A percentile compares a stretch with the other conserved stretches of the same genome.
Evolutionary conservation across 139 green algal species (phyloP).

Genomic region (Coelastrella sp.): DNA sequence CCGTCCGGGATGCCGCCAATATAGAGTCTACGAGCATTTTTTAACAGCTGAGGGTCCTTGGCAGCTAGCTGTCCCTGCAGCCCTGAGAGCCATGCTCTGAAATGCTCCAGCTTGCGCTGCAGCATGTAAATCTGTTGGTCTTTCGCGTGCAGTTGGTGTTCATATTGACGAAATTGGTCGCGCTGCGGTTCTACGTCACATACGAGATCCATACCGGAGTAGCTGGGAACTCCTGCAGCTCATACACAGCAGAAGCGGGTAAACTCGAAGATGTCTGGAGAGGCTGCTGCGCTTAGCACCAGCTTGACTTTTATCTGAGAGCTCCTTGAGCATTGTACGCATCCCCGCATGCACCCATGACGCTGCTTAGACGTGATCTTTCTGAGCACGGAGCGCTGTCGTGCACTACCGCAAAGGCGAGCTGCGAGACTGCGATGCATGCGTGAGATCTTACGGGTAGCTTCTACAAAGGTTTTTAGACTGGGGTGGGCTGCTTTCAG

Average conservation of each 20-base stretch:
- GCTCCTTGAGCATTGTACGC: too few relatives aligned
- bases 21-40: constrained; percentile 81
- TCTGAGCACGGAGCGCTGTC: neutral
- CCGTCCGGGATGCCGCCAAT: constrained; percentile 74
- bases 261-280: neutral
- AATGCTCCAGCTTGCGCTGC: constrained; percentile 58
- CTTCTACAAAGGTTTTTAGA: neutral
- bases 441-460: neutral
- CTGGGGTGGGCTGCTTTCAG: neutral
- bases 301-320: neutral
- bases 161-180: neutral
- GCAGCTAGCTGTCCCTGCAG: constrained; percentile 58
- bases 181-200: neutral
- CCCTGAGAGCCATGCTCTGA: constrained; percentile 51
- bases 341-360: too few relatives aligned
- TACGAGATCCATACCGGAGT: neutral
- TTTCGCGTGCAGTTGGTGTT: constrained; percentile 10
- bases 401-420: neutral
- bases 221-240: neutral
- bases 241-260: constrained; percentile 5
- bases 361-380: neutral
- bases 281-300: neutral
- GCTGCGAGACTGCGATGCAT: neutral
- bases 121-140: constrained; percentile 40
- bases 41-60: constrained; percentile 73